Conservation (phyloP, 2,329 filamentous ascomycete genomes). For the Neofusicoccum ribis region DNA sequence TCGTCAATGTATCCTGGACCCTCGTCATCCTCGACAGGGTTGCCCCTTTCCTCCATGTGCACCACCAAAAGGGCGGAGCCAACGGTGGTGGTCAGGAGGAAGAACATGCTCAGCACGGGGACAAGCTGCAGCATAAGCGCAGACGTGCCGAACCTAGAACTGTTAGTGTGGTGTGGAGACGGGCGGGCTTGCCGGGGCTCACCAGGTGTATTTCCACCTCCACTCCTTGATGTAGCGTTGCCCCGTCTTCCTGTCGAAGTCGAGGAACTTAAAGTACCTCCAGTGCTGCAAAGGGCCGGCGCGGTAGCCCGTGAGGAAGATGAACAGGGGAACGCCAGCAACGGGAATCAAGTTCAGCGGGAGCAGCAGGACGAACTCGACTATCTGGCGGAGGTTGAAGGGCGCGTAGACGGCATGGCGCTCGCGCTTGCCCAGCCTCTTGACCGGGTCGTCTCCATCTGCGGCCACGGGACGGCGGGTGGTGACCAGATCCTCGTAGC, state of each 20-base stretch:
- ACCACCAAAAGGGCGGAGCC: constrained; percentile 86
- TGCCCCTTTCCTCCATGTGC: constrained; percentile 65
- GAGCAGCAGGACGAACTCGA: constrained; percentile 69
- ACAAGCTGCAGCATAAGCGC: constrained; percentile 85
- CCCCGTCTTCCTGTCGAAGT: constrained; percentile 70
- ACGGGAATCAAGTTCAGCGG: constrained; percentile 85
- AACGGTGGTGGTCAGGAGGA: constrained; percentile 81
- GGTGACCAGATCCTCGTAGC: constrained; percentile 58
- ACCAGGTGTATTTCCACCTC: constrained; percentile 84
- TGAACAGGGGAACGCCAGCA: constrained; percentile 79
- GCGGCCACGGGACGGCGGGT: constrained; percentile 57
- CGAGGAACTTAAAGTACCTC: constrained; percentile 81
- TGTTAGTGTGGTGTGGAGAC: background rate
- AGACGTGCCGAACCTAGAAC: constrained; percentile 71
- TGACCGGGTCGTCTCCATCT: constrained; percentile 72
- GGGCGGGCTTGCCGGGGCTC: constrained; percentile 23
- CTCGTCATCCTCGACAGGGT: constrained; percentile 5
- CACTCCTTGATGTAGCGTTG: constrained; percentile 68
- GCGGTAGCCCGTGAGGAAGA: constrained; percentile 83
- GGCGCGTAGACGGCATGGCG: constrained; percentile 77
- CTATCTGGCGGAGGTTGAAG: constrained; percentile 86
- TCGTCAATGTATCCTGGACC: constrained; percentile 3
- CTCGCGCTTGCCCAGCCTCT: constrained; percentile 80
- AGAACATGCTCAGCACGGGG: constrained; percentile 89
- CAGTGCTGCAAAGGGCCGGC: constrained; percentile 88